These are phyloP conservation scores for Leonotis leonurus DNA, from an alignment of 257 asterid genomes.

Conservation along the genomic window DNA sequence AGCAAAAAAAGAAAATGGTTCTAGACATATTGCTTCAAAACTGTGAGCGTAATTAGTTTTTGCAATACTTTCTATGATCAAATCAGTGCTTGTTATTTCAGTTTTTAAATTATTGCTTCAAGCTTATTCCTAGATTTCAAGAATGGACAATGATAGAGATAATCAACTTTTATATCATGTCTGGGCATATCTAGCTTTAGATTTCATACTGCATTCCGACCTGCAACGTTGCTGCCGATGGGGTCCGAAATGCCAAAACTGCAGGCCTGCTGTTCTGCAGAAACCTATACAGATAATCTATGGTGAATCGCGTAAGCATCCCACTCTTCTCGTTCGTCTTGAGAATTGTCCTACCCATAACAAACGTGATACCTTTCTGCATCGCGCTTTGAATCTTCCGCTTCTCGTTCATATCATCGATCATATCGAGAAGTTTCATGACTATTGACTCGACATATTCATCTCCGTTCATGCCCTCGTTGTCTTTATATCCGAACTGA, in stretches of 20 bases:
- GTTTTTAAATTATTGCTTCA: too few species aligned
- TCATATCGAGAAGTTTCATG: constrained; percentile 19
- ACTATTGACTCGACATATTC: constrained; percentile 27
- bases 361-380: constrained; percentile 27
- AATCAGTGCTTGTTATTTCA: too few species aligned
- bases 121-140: too few species aligned
- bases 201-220: constrained; percentile 38
- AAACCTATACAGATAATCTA: constrained; percentile 52
- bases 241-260: constrained; percentile 33
- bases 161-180: too few species aligned
- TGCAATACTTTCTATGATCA: too few species aligned
- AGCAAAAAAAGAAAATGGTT: constrained; percentile 17
- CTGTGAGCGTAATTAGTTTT: constrained; percentile 33
- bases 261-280: constrained; percentile 53
- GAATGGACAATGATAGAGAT: too few species aligned
- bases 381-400: constrained; percentile 27
- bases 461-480: constrained; percentile 34
- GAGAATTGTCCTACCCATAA: constrained; percentile 48
- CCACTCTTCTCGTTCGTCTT: constrained; percentile 30
- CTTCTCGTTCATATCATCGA: constrained; percentile 21
- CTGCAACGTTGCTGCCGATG: constrained; percentile 48
- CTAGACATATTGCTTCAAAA: constrained; percentile 15
- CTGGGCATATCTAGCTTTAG: neutral
- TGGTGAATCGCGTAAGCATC: constrained; percentile 29
- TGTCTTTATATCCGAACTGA: constrained; percentile 55